Evolutionary conservation across 208 protist species (phyloP).

Genomic region (Phytomonas francai): DNA sequence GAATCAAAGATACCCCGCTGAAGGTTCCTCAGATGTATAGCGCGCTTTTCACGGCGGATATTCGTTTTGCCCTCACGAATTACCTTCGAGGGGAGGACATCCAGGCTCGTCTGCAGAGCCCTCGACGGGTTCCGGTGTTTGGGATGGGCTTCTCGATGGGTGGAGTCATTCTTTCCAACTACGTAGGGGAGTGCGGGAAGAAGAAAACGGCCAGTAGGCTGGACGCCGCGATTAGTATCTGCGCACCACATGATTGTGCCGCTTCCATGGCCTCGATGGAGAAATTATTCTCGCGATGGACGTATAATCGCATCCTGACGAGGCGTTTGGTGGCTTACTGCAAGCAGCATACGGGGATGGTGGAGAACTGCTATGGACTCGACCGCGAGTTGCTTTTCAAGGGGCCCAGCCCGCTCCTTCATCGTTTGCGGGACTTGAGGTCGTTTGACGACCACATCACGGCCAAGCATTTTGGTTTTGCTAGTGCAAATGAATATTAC

Average conservation of each 20-base stretch:
- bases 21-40: constrained; percentile 44
- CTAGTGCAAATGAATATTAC: constrained; percentile 32
- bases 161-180: constrained; percentile 52
- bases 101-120: not conserved
- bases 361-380: constrained; percentile 24
- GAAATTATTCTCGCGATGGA: constrained; percentile 2
- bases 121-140: constrained; percentile 40
- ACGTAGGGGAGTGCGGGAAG: constrained; percentile 42
- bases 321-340: constrained; percentile 30
- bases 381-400: constrained; percentile 19
- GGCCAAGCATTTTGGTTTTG: constrained; percentile 40
- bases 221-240: constrained; percentile 34
- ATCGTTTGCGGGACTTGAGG: constrained; percentile 17
- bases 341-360: constrained; percentile 30
- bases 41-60: constrained; percentile 47
- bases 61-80: constrained; percentile 37
- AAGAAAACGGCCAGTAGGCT: constrained; percentile 13
- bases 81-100: constrained; percentile 17
- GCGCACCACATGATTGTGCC: constrained; percentile 34
- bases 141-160: constrained; percentile 56
- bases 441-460: constrained; percentile 45
- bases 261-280: constrained; percentile 20
- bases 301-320: constrained; percentile 23
- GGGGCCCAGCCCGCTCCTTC: constrained; percentile 10
- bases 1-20: constrained; percentile 46